These are phyloP conservation scores for Cinnamomum micranthum DNA, from an alignment of 164 flowering plant genomes.

Conservation along the genomic window DNA sequence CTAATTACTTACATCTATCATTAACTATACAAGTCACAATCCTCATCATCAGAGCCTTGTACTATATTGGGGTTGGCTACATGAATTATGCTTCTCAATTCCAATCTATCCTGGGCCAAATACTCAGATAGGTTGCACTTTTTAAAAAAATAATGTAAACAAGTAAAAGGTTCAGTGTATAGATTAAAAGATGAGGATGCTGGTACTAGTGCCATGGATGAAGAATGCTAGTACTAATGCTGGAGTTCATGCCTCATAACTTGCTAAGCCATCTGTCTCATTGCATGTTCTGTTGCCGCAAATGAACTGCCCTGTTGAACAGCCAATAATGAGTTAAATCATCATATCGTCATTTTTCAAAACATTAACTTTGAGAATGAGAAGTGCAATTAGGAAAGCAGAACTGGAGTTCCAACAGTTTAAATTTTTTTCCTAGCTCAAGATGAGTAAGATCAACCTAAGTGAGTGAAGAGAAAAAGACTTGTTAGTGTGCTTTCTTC, in stretches of 20 bases:
- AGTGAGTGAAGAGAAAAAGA: not conserved
- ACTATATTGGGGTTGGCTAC: no score
- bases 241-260: slow-evolving; percentile 70
- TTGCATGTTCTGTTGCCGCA: slow-evolving; percentile 91
- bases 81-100: no score
- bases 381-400: not conserved
- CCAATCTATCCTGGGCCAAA: no score
- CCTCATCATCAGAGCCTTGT: no score
- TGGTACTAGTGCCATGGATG: no score
- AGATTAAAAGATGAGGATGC: no score
- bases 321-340: slow-evolving; percentile 16
- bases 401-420: not conserved
- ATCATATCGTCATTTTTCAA: not conserved
- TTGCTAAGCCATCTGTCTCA: slow-evolving; percentile 68
- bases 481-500: not conserved
- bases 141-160: no score
- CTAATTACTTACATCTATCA: no score
- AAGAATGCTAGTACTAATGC: not conserved
- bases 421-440: not conserved
- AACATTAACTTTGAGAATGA: not conserved
- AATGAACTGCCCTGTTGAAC: slow-evolving; percentile 85
- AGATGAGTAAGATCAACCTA: not conserved
- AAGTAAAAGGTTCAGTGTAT: no score
- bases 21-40: no score
- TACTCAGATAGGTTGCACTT: no score